Base-by-base conservation (phyloP, 2,329 filamentous ascomycete genomes). In the Teratosphaeria nubilosa region DNA sequence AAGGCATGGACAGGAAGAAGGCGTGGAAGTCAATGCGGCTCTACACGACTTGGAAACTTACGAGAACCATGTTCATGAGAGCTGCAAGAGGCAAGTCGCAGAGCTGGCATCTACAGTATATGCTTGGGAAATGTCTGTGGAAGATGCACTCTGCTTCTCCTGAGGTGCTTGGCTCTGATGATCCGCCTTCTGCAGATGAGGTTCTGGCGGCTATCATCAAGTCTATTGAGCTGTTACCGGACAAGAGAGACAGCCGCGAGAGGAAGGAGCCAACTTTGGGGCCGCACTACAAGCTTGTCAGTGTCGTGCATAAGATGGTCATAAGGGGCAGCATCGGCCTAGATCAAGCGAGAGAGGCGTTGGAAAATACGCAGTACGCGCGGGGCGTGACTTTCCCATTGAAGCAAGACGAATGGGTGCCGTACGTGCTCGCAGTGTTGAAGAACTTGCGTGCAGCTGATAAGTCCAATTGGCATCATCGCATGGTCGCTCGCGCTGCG, bases 381-480 rank as follows among this genome's bases (percentile, higher is more conserved):
- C 75, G 77, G 31, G 81, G 81, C 56, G 71, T 82, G 10, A 70
- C 73, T 3, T 67, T 59, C 64, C 75, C 55, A 72, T 81, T 66
- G 66, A 80, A 71, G 68, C 77, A 70, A 37, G 73, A 80, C 61
- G 73, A 79, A 9, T 85, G 82, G 76, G 80, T 83, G 53, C 67
- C 76, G 1, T 88, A 89, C 65, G 82, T 87, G 51, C 72, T 86
- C 14, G 83, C 73, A 79, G 82, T 85, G 0, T 71, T 86, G 54
- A 82, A 81, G 65, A 77, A 77, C 32, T 72, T 87, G 56, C 80
- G 82, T 57, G 75, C 75, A 37, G 90, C 90, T 60, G 91, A 96
- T 73, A 95, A 95, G 76, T 88, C 89, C 0, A 92, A 94, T 66
- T 96, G 91, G 91, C 91, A 96, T 69, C 91, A 96, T 71, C 87